A percentile compares a stretch with the other conserved stretches of the same genome.
These are phyloP conservation scores for Penicillium chermesinum DNA, from an alignment of 495 filamentous ascomycete species.

Conservation along the genomic window DNA sequence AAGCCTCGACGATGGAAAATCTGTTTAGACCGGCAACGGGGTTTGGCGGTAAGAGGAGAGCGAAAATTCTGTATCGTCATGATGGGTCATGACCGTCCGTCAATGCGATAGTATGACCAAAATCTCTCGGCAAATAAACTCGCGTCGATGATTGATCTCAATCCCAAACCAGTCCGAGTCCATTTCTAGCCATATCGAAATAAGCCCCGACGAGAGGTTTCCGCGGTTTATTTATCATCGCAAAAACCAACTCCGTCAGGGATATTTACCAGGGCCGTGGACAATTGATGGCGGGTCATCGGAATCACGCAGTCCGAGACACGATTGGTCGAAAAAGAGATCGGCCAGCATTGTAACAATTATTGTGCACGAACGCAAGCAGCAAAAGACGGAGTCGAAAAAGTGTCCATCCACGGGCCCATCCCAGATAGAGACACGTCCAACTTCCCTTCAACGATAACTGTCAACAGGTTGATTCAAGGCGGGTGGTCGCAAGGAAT, in stretches of 20 bases:
- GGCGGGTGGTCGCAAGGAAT: conserved; percentile 2
- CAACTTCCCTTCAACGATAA: conserved; percentile 17
- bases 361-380: conserved; percentile 16
- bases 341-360: conserved; percentile 6
- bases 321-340: conserved; percentile 4
- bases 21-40: neutral
- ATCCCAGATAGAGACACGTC: conserved; percentile 15
- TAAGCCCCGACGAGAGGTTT: conserved; percentile 3
- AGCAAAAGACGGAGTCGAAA: conserved; percentile 12
- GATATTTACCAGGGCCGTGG: neutral
- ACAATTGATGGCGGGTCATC: neutral
- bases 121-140: conserved; percentile 6
- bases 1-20: conserved; percentile 14
- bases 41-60: neutral
- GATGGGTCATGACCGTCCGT: conserved; percentile 13
- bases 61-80: conserved; percentile 18
- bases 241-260: conserved; percentile 17
- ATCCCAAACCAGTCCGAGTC: neutral
- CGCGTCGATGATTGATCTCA: conserved; percentile 18
- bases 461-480: conserved; percentile 16
- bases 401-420: conserved; percentile 10
- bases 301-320: neutral
- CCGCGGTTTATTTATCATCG: conserved; percentile 46
- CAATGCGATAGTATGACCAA: conserved; percentile 4
- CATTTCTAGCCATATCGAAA: too few species aligned